A percentile compares a stretch with the other conserved stretches of the same genome.
Evolutionary conservation across 2,329 filamentous ascomycete species (phyloP).

Genomic region (Xylaria sp.): DNA sequence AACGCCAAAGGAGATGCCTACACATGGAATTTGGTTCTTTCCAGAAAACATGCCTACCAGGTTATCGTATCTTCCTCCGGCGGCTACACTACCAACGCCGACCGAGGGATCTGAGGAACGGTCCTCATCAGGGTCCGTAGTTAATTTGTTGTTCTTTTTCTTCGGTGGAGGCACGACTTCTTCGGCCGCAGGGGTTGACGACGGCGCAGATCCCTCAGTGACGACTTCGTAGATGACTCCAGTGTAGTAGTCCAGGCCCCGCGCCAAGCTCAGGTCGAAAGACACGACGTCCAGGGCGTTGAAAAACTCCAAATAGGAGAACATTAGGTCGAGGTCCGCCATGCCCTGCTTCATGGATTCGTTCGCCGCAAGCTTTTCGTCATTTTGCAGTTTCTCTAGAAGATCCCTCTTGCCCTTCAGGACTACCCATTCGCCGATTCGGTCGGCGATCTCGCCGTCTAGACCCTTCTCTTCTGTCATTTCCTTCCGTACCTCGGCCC

Average conservation of each 20-base stretch:
- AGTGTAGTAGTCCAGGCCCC: constrained; percentile 77
- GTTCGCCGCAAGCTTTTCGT: constrained; percentile 64
- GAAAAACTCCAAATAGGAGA: constrained; percentile 70
- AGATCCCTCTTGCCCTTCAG: constrained; percentile 68
- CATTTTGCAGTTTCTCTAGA: constrained; percentile 59
- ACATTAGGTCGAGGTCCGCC: constrained; percentile 69
- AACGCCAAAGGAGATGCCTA: constrained; percentile 78
- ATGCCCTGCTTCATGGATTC: constrained; percentile 68
- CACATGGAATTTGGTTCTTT: constrained; percentile 72
- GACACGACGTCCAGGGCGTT: constrained; percentile 65
- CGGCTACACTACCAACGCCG: constrained; percentile 74
- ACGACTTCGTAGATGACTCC: constrained; percentile 75
- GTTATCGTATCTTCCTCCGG: constrained; percentile 76
- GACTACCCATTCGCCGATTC: constrained; percentile 72
- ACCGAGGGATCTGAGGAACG: constrained; percentile 70
- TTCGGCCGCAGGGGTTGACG: constrained; percentile 40
- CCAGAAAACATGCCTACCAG: constrained; percentile 77
- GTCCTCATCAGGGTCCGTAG: constrained; percentile 54
- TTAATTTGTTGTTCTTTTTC: constrained; percentile 47
- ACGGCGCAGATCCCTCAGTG: constrained; percentile 66
- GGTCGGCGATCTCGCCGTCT: constrained; percentile 66
- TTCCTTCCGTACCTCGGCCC: constrained; percentile 73
- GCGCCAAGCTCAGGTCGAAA: constrained; percentile 73
- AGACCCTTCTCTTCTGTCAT: constrained; percentile 79
- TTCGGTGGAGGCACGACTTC: constrained; percentile 35